phyloP scores from a whole-genome alignment of 2,329 filamentous ascomycete species.

The Cordyceps pruinosa region DNA sequence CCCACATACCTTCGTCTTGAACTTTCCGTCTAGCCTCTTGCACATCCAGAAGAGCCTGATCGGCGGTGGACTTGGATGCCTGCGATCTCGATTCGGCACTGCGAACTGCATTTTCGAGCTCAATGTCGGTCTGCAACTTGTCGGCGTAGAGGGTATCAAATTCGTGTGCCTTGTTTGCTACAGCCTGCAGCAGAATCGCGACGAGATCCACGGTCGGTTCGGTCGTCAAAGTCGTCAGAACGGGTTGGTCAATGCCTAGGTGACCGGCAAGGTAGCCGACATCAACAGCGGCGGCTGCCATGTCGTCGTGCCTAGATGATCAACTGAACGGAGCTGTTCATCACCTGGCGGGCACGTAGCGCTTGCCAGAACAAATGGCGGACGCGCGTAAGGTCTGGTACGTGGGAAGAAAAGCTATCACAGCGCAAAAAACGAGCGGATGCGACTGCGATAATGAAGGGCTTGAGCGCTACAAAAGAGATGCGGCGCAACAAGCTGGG shows the following conservation, averaged over 20 bases:
- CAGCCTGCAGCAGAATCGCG: conserved; percentile 62
- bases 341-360: neutral
- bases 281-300: conserved; percentile 51
- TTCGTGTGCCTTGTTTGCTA: conserved; percentile 74
- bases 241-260: conserved; percentile 59
- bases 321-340: conserved; percentile 12
- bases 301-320: conserved; percentile 27
- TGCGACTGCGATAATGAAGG: conserved; percentile 2
- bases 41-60: conserved; percentile 77
- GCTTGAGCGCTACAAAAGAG: neutral
- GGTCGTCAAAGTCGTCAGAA: conserved; percentile 53
- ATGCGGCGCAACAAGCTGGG: neutral
- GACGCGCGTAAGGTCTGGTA: neutral
- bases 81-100: conserved; percentile 77
- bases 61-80: conserved; percentile 70
- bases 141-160: conserved; percentile 76
- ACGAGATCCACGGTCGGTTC: conserved; percentile 74
- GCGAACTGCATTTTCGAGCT: conserved; percentile 84
- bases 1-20: conserved; percentile 65
- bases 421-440: neutral
- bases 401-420: neutral
- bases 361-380: conserved; percentile 1
- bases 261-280: conserved; percentile 66
- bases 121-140: conserved; percentile 83
- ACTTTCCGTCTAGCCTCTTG: conserved; percentile 76